Evolutionary conservation across 1,284 basidiomycete species (phyloP).

Genomic region (Puccinia horiana): DNA sequence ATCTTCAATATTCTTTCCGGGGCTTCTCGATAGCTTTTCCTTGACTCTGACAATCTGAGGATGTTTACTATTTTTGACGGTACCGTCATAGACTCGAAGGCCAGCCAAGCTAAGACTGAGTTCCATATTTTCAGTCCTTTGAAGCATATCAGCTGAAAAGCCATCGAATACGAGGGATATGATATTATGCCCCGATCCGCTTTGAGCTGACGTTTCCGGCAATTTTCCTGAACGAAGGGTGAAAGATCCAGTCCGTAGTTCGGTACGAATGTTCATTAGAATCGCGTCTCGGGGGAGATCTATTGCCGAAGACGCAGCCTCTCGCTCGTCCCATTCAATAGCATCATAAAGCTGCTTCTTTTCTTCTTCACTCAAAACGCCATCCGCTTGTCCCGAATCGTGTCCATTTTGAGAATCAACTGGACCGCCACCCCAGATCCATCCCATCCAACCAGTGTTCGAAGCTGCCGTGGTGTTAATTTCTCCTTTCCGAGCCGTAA

Average conservation of each 20-base stretch:
- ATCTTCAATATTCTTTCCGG: neutral
- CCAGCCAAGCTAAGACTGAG: constrained; percentile 81
- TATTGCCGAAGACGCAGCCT: constrained; percentile 66
- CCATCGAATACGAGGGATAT: constrained; percentile 85
- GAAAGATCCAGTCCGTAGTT: constrained; percentile 83
- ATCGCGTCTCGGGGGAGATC: constrained; percentile 78
- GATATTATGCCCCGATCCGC: constrained; percentile 65
- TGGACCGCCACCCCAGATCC: constrained; percentile 71
- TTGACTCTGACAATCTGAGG: constrained; percentile 94
- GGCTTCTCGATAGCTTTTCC: constrained; percentile 58
- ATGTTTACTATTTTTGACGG: constrained; percentile 77
- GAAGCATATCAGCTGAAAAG: constrained; percentile 80
- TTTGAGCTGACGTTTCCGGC: neutral
- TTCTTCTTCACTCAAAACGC: constrained; percentile 85
- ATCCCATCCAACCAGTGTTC: constrained; percentile 71
- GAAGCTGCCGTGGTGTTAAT: constrained; percentile 61
- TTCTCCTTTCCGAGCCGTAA: constrained; percentile 63
- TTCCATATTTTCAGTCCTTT: constrained; percentile 83
- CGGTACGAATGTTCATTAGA: constrained; percentile 74
- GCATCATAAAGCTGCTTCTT: constrained; percentile 88
- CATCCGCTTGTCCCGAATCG: constrained; percentile 63
- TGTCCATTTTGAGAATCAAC: constrained; percentile 56
- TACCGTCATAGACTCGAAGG: constrained; percentile 88
- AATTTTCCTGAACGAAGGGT: constrained; percentile 67
- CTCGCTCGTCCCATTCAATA: constrained; percentile 83